Evolutionary conservation across 305 asterid genomes (phyloP), one percentile per base, ranked within the genome.

Genomic region (Caryopteris hybrid): DNA sequence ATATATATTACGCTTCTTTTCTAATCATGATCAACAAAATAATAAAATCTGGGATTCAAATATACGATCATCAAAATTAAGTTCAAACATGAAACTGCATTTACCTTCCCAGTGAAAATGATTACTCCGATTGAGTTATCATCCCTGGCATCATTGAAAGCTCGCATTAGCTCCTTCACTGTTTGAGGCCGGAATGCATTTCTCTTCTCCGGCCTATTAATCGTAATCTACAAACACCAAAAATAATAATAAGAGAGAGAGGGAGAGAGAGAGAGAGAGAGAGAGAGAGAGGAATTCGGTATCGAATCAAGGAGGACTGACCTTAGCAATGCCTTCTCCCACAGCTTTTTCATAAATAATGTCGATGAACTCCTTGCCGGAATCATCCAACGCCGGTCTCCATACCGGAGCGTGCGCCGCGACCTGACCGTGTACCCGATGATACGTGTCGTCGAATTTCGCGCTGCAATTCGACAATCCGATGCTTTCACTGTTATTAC

Each of bases 251-350:
- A 41, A 43, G 47, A 18, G 1, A n/a, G n/a, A n/a, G n/a, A n/a
- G n/a, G n/a, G n/a, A n/a, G n/a, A n/a, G n/a, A 23, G 25, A 33
- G 20, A 39, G 21, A 1, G 6, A 4, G 11, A 62, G 12, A 14
- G 8, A 45, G 22, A 57, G 36, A 5, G 12, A 9, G 58, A 33
- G 31, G 36, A 29, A 18, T 3, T 5, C 16, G 0, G 1, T n/a
- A 22, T 14, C n/a, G n/a, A n/a, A n/a, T n/a, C n/a, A n/a, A n/a
- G 11, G 0, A 59, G 7, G 34, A 16, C 6, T 0, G 8, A 93
- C 97, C 99, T 93, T 93, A 43, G 96, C 99, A 66, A 93, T 88
- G 78, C 92, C 94, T 78, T 92, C 98, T 60, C 89, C 98, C 52
- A 74, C 90, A 9, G 97, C 88, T 59, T 92, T 92, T 39, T 92